These are phyloP conservation scores for Komagataella pastoris DNA, from an alignment of 805 yeast species.

Conservation along the genomic window DNA sequence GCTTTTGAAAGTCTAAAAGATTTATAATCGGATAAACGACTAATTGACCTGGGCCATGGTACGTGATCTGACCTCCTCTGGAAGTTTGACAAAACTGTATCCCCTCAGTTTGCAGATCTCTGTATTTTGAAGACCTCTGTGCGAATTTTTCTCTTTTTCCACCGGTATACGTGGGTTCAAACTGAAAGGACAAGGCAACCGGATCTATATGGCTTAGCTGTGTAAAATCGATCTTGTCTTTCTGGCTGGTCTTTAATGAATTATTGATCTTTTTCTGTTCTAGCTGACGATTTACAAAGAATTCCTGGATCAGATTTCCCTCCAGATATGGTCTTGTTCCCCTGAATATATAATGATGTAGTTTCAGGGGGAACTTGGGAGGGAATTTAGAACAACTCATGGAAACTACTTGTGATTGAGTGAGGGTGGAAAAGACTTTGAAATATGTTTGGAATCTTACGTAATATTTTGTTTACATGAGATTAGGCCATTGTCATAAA, in stretches of 20 bases:
- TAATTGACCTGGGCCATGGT: slow-evolving; percentile 93
- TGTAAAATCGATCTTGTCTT: slow-evolving; percentile 5
- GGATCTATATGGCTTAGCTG: slow-evolving; percentile 39
- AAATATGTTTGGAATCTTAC: background rate
- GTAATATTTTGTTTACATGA: background rate
- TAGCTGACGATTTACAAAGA: slow-evolving; percentile 40
- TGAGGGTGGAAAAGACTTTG: background rate
- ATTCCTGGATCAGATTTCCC: slow-evolving; percentile 45
- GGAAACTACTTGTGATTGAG: background rate
- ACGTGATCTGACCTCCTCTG: slow-evolving; percentile 94
- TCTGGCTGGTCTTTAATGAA: slow-evolving; percentile 8
- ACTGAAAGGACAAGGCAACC: slow-evolving; percentile 67
- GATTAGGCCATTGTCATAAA: background rate
- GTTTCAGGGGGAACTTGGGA: slow-evolving; percentile 1
- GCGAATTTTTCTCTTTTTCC: slow-evolving; percentile 69
- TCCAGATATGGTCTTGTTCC: slow-evolving; percentile 23
- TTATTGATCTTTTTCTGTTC: slow-evolving; percentile 30
- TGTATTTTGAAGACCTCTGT: slow-evolving; percentile 15
- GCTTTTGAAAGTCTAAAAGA: slow-evolving; percentile 39
- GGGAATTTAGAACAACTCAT: background rate
- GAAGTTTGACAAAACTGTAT: slow-evolving; percentile 64
- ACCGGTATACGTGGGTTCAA: slow-evolving; percentile 79
- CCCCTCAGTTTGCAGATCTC: slow-evolving; percentile 17
- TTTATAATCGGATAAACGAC: slow-evolving; percentile 77
- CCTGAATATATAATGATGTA: slow-evolving; percentile 31